Base-by-base conservation (phyloP, 1,284 basidiomycete species). In the Cutaneotrichosporon spelunceum region DNA sequence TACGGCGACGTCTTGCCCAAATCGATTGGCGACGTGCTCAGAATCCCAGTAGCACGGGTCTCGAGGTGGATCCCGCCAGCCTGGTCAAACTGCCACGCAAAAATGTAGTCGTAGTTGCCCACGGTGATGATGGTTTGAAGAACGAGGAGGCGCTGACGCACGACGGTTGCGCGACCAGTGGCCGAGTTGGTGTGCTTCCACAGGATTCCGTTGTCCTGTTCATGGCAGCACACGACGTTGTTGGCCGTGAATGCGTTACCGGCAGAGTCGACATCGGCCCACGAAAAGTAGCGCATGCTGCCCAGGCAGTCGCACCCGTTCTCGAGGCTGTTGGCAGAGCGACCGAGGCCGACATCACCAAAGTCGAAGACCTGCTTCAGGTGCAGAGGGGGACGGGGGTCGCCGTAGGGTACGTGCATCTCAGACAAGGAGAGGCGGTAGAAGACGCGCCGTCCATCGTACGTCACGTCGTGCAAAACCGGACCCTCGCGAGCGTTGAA, bases 371-470 rank as follows among this genome's bases (percentile, higher is more conserved):
- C 53, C 39, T 55, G 53, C 69, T 75, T 74, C n/a, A 72, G 64
- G 59, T 70, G 72, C 23, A 66, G 65, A 11, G 73, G 74, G 0
- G 66, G 62, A n/a, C 59, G 64, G 16, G 74, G 72, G 53, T 81
- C 79, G 30, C 73, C 78, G 62, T 80, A 80, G 4, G 79, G 79
- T 3, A 81, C 79, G n/a, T 69, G 71, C 80, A 81, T 81, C 66
- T 81, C 80, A 23, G 69, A 66, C 39, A 81, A 61, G 30, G 70
- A 72, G 16, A 80, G 62, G 16, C 79, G 70, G 65, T 81, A 73
- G 64, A 81, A 78, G n/a, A 78, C 49, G 44, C 67, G 44, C n/a
- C 72, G 64, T 16, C 70, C 74, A 49, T 76, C 72, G 64, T 74
- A 79, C 10, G 67, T 63, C 16, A 78, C 66, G 56, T 77, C 71